A percentile compares a stretch with the other conserved stretches of the same genome.
phyloP scores from a whole-genome alignment of 2,329 filamentous ascomycete species.

The Emergomyces orientalis region DNA sequence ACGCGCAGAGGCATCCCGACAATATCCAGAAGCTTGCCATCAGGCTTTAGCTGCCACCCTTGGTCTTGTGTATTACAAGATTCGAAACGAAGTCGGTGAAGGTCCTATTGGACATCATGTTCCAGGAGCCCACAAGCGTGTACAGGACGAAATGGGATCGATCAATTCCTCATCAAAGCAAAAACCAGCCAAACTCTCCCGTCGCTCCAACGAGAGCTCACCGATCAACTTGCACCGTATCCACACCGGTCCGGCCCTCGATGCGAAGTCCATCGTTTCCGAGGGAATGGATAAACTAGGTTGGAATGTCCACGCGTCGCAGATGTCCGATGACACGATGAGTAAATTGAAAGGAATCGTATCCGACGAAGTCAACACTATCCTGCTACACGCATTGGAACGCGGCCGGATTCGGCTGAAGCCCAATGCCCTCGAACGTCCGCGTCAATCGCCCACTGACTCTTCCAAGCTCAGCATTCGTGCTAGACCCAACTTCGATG shows the following conservation, averaged over 20 bases:
- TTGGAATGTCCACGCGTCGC: conserved; percentile 28
- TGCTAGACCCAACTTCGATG: conserved; percentile 1
- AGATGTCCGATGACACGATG: conserved; percentile 31
- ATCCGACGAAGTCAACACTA: conserved; percentile 26
- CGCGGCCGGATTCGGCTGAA: conserved; percentile 28
- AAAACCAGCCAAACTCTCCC: conserved; percentile 30
- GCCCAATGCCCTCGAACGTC: conserved; percentile 26
- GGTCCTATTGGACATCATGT: conserved; percentile 23
- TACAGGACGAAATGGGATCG: conserved; percentile 28
- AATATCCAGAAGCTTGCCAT: conserved; percentile 32
- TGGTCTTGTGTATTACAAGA: conserved; percentile 35
- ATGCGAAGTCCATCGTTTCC: conserved; percentile 25
- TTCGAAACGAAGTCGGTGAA: conserved; percentile 33
- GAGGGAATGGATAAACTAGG: conserved; percentile 27
- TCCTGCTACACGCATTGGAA: conserved; percentile 30
- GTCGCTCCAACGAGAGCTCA: conserved; percentile 23
- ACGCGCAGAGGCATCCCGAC: conserved; percentile 28
- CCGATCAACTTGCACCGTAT: conserved; percentile 15
- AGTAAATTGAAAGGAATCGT: conserved; percentile 31
- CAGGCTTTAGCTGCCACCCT: conserved; percentile 33
- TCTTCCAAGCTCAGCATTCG: conserved; percentile 21
- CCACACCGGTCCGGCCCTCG: conserved; percentile 25
- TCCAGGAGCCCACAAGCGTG: conserved; percentile 26
- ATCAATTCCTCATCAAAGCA: conserved; percentile 25
- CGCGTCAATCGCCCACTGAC: conserved; percentile 26